phyloP scores from a whole-genome alignment of 108 stramenopile genomes.

The Parietichytrium sp. region DNA sequence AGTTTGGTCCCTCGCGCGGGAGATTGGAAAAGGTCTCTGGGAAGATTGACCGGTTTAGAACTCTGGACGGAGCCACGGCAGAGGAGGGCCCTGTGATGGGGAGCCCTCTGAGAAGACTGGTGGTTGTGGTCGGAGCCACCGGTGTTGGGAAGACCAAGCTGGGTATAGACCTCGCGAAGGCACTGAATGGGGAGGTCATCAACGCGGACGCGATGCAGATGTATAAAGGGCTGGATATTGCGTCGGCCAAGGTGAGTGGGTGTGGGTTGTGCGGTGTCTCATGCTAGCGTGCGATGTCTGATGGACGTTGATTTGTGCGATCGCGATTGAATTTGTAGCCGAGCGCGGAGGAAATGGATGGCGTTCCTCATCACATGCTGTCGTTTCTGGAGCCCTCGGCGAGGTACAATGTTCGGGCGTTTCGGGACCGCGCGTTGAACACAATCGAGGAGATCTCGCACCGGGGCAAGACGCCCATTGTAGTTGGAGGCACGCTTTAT shows the following conservation, averaged over 20 bases:
- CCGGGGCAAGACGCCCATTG: slow-evolving; percentile 32
- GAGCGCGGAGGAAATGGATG: background rate
- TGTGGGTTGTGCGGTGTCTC: too few relatives aligned
- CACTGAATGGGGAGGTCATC: slow-evolving; percentile 36
- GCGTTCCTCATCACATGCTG: slow-evolving; percentile 41
- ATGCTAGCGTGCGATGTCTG: too few relatives aligned
- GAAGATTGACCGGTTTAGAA: too few relatives aligned
- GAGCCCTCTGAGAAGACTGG: background rate
- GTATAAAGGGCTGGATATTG: slow-evolving; percentile 29
- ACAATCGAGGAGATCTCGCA: background rate
- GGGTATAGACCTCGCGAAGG: slow-evolving; percentile 13
- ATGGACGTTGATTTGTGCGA: too few relatives aligned
- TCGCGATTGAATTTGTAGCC: too few relatives aligned
- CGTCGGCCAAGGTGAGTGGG: slow-evolving; percentile 35
- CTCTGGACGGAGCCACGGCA: too few relatives aligned
- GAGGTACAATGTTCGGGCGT: background rate
- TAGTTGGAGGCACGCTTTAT: slow-evolving; percentile 41
- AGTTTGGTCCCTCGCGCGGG: too few relatives aligned
- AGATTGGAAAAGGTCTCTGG: too few relatives aligned
- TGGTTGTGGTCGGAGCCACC: slow-evolving; percentile 42
- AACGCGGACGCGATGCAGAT: slow-evolving; percentile 41
- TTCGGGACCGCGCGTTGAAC: background rate
- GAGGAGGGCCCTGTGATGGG: too few relatives aligned
- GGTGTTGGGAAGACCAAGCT: slow-evolving; percentile 45
- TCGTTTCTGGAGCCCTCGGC: background rate